Evolutionary conservation across 148 eudicot genomes (phyloP), one percentile per base, ranked within the genome.

Genomic region (Rheum nobile): DNA sequence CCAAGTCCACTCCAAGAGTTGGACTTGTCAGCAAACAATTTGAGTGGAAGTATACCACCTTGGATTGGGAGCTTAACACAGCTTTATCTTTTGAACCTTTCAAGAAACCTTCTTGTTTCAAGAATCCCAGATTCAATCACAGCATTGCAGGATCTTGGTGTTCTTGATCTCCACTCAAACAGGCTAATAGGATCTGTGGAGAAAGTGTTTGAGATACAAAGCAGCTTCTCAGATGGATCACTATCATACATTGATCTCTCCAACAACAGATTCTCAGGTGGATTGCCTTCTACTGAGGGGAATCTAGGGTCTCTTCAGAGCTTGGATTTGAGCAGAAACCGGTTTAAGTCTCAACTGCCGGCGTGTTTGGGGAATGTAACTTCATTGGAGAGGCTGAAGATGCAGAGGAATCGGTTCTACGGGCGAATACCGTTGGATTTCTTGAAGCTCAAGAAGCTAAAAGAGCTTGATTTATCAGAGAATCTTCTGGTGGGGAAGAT

Each of bases 131-230:
- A 43, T 17, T 41, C 86, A 6, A 75, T 89, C 76, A 77, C 74
- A 34, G 79, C 46, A 21, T 16, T 88, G 4, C 70, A 32, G 4
- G 39, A 26, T 46, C 32, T 86, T 76, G 80, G 73, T 12, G 50
- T 78, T 34, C 71, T 84, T 10, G 90, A 89, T 61, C 88, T 89
- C 34, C 90, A 86, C 57, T 85, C 90, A 10, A 86, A 89, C 75
- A 85, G 79, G 14, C 78, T 89, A 39, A 63, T 79, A 78, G 88
- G 93, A 28, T 73, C 84, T 0, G 34, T 86, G 26, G 73, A 77
- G 65, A 46, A 72, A 39, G 82, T 82, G 42, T 85, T 87, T 44
- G 46, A 79, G 72, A 71, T 80, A 43, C 55, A 65, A 35, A 80
- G 75, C 77, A 77, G 65, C 39, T 82, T 77, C n/a, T 21, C 41